A percentile compares a stretch with the other conserved stretches of the same genome.
phyloP scores from a whole-genome alignment of 495 filamentous ascomycete species.

The Penicillium goetzii region DNA sequence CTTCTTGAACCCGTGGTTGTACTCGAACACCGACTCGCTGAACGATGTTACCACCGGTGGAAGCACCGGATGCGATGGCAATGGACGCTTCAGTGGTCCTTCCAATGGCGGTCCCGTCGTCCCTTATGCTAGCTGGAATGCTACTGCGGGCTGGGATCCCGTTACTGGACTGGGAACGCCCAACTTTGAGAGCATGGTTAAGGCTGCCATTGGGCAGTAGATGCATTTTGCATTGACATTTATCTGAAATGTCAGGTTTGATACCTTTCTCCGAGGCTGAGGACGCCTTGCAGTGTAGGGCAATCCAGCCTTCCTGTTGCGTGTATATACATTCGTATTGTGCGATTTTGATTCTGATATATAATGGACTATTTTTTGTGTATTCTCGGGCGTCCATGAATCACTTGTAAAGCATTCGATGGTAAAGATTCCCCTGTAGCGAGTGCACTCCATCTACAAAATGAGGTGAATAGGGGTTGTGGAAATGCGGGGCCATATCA shows the following conservation, averaged over 20 bases:
- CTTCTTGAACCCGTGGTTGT: slow-evolving; percentile 79
- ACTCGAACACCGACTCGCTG: slow-evolving; percentile 54
- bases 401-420: no score
- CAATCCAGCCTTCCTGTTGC: neutral
- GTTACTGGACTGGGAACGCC: slow-evolving; percentile 64
- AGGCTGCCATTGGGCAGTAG: slow-evolving; percentile 28
- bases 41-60: slow-evolving; percentile 67
- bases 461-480: no score
- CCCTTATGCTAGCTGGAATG: slow-evolving; percentile 53
- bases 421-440: neutral
- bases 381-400: neutral
- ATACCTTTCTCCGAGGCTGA: neutral
- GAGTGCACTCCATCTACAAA: neutral
- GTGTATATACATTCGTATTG: neutral
- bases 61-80: slow-evolving; percentile 62
- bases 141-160: slow-evolving; percentile 63
- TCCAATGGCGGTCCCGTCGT: slow-evolving; percentile 43
- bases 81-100: slow-evolving; percentile 44
- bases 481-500: no score
- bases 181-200: slow-evolving; percentile 44
- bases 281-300: neutral
- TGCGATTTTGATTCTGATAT: neutral
- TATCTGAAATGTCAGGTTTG: neutral
- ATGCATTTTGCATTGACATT: neutral
- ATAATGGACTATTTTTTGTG: neutral